Evolutionary conservation across 2,329 filamentous ascomycete species (phyloP).

Genomic region (Aspergillus pseudonomiae): DNA sequence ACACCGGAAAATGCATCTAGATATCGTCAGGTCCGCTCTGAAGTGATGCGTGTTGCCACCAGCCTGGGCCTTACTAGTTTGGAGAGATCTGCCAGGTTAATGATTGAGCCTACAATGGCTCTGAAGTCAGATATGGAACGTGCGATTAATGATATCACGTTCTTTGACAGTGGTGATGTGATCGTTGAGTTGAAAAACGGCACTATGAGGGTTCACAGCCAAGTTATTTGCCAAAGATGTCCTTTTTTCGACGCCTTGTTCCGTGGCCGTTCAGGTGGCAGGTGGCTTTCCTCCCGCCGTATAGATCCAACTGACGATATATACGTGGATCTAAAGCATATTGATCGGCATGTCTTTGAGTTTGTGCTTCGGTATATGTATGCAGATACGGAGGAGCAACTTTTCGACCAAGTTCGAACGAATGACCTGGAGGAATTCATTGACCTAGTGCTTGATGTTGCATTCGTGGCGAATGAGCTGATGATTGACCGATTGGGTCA

Average conservation of each 20-base stretch:
- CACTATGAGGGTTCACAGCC: constrained; percentile 71
- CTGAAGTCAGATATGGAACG: constrained; percentile 70
- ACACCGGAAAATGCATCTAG: constrained; percentile 67
- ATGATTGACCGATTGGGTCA: constrained; percentile 92
- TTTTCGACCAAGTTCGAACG: constrained; percentile 77
- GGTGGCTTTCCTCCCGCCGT: constrained; percentile 76
- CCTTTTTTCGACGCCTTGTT: constrained; percentile 93
- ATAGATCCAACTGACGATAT: constrained; percentile 55
- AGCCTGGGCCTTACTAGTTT: constrained; percentile 71
- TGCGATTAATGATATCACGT: constrained; percentile 69
- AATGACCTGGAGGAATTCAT: constrained; percentile 79
- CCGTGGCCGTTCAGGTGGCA: constrained; percentile 79
- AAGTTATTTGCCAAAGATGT: constrained; percentile 78
- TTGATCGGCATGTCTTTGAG: constrained; percentile 71
- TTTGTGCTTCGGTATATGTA: constrained; percentile 83
- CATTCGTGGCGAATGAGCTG: constrained; percentile 87
- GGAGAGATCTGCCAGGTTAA: constrained; percentile 76
- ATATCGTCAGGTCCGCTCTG: constrained; percentile 77
- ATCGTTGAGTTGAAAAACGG: constrained; percentile 77
- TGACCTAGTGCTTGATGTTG: constrained; percentile 86
- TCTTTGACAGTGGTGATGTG: constrained; percentile 79
- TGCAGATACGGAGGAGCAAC: constrained; percentile 74
- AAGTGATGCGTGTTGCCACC: constrained; percentile 84
- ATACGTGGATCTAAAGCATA: constrained; percentile 79
- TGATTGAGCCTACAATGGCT: constrained; percentile 65